Evolutionary conservation across 345 rosid genomes (phyloP).

Genomic region (Arabidopsis suecica): DNA sequence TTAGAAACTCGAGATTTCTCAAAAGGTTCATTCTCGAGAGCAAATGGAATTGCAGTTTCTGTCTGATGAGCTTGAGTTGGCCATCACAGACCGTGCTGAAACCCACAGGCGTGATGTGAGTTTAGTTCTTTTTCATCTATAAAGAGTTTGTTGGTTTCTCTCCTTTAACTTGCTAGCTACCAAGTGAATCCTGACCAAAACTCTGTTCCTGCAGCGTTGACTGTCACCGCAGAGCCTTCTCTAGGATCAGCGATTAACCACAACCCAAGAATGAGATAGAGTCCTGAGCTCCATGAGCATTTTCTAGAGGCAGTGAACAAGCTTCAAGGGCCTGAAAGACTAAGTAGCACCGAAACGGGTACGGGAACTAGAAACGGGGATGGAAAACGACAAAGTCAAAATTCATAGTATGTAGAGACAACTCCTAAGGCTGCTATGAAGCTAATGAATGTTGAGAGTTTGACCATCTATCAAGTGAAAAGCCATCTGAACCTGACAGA

Average conservation of each 20-base stretch:
- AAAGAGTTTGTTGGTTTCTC: not conserved
- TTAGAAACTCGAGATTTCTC: too few relatives aligned
- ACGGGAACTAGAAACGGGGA: too few relatives aligned
- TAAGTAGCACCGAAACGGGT: too few relatives aligned
- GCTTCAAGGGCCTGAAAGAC: slow-evolving; percentile 79
- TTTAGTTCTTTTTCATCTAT: not conserved
- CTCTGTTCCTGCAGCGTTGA: slow-evolving; percentile 38
- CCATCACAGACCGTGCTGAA: slow-evolving; percentile 66
- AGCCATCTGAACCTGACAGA: slow-evolving; percentile 42
- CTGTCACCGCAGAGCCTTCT: slow-evolving; percentile 48
- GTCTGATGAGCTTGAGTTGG: slow-evolving; percentile 73
- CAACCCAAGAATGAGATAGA: slow-evolving; percentile 86
- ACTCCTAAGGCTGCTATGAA: slow-evolving; percentile 79
- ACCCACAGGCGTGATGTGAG: slow-evolving; percentile 76
- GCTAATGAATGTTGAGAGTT: slow-evolving; percentile 78
- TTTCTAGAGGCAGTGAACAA: slow-evolving; percentile 65
- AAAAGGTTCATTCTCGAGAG: slow-evolving; percentile 48
- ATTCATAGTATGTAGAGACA: slow-evolving; percentile 59
- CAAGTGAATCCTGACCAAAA: slow-evolving; percentile 44
- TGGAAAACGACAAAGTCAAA: too few relatives aligned
- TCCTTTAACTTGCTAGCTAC: slow-evolving; percentile 14
- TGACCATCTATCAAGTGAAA: slow-evolving; percentile 86
- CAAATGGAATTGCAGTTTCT: slow-evolving; percentile 69
- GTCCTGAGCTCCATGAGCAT: slow-evolving; percentile 71
- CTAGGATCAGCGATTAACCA: slow-evolving; percentile 49